These are phyloP conservation scores for Porpolomopsis calyptriformis DNA, from an alignment of 768 basidiomycete species.

Conservation along the genomic window DNA sequence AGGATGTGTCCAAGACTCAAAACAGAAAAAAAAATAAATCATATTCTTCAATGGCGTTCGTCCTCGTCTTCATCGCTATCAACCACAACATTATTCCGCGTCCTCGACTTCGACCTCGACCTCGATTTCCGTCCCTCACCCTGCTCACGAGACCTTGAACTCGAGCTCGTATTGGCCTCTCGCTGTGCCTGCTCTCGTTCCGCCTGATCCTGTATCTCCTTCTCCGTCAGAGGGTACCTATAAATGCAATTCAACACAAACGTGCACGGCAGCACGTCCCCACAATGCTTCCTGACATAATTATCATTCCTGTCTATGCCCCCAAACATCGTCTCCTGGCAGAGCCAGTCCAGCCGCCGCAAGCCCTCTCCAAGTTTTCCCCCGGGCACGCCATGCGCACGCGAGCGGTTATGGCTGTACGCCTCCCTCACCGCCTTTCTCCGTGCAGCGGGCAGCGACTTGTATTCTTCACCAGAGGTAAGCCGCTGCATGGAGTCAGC, in stretches of 20 bases:
- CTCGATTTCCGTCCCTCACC: too few relatives aligned
- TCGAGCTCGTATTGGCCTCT: not conserved
- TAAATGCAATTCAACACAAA: slow-evolving; percentile 47
- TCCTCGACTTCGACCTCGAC: not conserved
- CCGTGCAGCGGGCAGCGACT: slow-evolving; percentile 23
- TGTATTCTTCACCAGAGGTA: slow-evolving; percentile 43
- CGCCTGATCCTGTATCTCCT: slow-evolving; percentile 7
- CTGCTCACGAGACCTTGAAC: not conserved
- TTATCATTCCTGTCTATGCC: slow-evolving; percentile 43
- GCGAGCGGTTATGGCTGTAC: slow-evolving; percentile 59
- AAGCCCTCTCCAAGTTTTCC: slow-evolving; percentile 54
- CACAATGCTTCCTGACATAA: slow-evolving; percentile 33
- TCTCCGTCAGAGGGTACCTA: slow-evolving; percentile 12
- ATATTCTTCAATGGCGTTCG: not conserved
- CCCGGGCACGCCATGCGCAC: slow-evolving; percentile 54
- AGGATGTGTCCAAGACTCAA: too few relatives aligned
- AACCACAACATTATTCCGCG: not conserved
- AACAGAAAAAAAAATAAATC: not conserved
- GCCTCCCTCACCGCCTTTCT: slow-evolving; percentile 37
- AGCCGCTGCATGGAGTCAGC: slow-evolving; percentile 39
- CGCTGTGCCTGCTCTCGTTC: not conserved
- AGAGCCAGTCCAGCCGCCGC: slow-evolving; percentile 58
- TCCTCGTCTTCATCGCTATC: not conserved
- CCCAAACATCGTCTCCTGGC: slow-evolving; percentile 48
- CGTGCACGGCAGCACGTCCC: slow-evolving; percentile 44